phyloP scores from a whole-genome alignment of 768 basidiomycete species.

The Holtermanniella nyarrowii region DNA sequence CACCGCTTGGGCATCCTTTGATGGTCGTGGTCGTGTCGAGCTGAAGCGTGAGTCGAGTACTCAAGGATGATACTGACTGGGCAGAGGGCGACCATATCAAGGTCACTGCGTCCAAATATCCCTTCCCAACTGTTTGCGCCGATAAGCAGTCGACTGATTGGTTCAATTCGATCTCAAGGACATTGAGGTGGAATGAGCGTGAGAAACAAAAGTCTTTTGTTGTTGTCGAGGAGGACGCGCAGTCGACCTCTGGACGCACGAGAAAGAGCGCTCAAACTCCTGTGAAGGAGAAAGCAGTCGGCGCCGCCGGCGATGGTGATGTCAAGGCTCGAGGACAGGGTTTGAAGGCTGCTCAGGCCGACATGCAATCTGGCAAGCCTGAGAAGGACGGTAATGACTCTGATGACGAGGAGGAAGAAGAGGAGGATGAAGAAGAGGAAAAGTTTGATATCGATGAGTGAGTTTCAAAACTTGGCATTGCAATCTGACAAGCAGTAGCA shows the following conservation, averaged over 20 bases:
- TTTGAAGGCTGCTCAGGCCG: constrained; percentile 4
- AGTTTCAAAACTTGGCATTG: constrained; percentile 7
- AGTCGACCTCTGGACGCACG: constrained; percentile 36
- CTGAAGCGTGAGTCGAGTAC: constrained; percentile 62
- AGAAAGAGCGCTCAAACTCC: constrained; percentile 11
- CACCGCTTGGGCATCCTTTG: constrained; percentile 98
- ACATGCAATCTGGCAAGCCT: too few relatives aligned
- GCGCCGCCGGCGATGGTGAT: constrained; percentile 1
- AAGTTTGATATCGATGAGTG: constrained; percentile 85
- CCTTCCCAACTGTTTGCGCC: constrained; percentile 96
- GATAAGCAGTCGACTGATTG: constrained; percentile 97
- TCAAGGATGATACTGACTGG: background rate
- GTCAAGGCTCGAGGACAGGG: background rate
- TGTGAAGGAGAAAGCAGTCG: constrained; percentile 10
- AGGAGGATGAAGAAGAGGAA: constrained; percentile 57
- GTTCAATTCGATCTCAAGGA: constrained; percentile 95
- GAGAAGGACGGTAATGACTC: constrained; percentile 24
- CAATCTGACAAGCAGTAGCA: background rate
- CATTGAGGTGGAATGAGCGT: constrained; percentile 97
- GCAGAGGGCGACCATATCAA: constrained; percentile 99
- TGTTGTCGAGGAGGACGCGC: constrained; percentile 79
- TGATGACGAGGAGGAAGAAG: constrained; percentile 44
- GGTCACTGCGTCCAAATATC: constrained; percentile 90
- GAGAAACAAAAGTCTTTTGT: constrained; percentile 98
- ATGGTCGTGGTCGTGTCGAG: constrained; percentile 92